Evolutionary conservation across 805 yeast genomes (phyloP), one percentile per base, ranked within the genome.

Genomic region (Clavispora santaluciae): DNA sequence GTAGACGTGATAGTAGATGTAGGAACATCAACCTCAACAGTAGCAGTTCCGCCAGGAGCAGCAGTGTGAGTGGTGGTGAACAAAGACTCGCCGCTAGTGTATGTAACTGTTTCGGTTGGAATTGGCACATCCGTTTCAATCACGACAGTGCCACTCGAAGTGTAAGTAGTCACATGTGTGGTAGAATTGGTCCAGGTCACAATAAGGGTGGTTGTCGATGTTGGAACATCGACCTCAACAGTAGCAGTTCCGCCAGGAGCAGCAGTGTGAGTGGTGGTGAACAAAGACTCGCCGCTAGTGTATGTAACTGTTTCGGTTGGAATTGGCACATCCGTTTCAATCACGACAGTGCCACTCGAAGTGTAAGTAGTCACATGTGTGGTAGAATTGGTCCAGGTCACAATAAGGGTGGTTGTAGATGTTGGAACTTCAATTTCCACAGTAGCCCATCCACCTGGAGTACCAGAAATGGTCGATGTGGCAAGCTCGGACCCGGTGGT

Each of bases 361-460:
- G 35, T 17, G 8, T 35, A 38, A 22, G 41, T 30, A 30, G 17
- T 13, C 8, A 35, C 33, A 8, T 22, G 24, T 7, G 24, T 22
- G 10, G 7, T 22, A 8, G 24, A 22, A 10, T 22, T 22, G 7
- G 24, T 22, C 24, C 24, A 22, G 10, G 24, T 22, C 7, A 22
- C 24, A 7, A 22, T 10, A 22, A 10, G 7, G 7, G 24, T 22
- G 10, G 10, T 22, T 8, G 24, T 8, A 8, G 24, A 22, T 7
- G 7, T 8, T 8, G 24, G 24, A 7, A 46, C 33, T 11, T 41
- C 38, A 4, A 54, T 49, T 6, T 44, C 40, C 5, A 55, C 54
- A 1, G 58, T 53, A 2, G 43, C 53, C 6, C 56, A 49, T n/a
- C 40, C 51, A 16, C 53, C 58, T 8, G 48, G 41, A 3, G 50